Evolutionary conservation across 352 stramenopile species (phyloP).

Genomic region (Globisporangium alternatum): DNA sequence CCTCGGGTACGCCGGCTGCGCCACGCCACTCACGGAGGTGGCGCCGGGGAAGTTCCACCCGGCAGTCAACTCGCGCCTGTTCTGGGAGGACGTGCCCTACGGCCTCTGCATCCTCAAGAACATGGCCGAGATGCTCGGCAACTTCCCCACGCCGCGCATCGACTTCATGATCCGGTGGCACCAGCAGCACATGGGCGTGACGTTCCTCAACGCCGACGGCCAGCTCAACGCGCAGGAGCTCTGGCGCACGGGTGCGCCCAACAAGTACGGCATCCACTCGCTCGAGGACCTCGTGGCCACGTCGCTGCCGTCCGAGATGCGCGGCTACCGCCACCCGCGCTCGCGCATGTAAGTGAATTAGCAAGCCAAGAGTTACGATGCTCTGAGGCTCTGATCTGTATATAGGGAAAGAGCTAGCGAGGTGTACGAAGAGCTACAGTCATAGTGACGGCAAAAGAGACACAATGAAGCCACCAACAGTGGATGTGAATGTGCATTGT

Average conservation of each 20-base stretch:
- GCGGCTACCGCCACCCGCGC: conserved; percentile 84
- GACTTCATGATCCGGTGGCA: conserved; percentile 94
- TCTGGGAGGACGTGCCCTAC: conserved; percentile 93
- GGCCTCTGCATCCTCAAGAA: conserved; percentile 93
- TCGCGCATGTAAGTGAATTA: conserved; percentile 63
- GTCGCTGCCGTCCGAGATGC: conserved; percentile 85
- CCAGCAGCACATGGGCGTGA: conserved; percentile 89
- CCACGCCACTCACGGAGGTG: conserved; percentile 85
- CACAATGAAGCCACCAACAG: conserved; percentile 3
- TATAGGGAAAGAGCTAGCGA: not conserved
- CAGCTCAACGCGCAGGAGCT: conserved; percentile 89
- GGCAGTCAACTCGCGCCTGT: conserved; percentile 83
- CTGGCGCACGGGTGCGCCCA: conserved; percentile 84
- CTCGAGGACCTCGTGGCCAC: conserved; percentile 89
- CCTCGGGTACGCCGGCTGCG: conserved; percentile 87
- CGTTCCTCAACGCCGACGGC: conserved; percentile 83
- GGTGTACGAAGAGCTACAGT: not conserved
- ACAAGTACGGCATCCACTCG: conserved; percentile 91
- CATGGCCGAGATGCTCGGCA: conserved; percentile 91
- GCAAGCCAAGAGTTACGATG: not conserved
- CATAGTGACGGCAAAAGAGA: not conserved
- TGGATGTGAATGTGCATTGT: conserved; percentile 1
- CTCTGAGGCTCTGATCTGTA: not conserved
- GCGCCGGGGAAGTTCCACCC: conserved; percentile 72
- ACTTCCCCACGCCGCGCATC: conserved; percentile 91